These are phyloP conservation scores for Aspergillus hiratsukae DNA, from an alignment of 2,329 filamentous ascomycete genomes.

Conservation along the genomic window DNA sequence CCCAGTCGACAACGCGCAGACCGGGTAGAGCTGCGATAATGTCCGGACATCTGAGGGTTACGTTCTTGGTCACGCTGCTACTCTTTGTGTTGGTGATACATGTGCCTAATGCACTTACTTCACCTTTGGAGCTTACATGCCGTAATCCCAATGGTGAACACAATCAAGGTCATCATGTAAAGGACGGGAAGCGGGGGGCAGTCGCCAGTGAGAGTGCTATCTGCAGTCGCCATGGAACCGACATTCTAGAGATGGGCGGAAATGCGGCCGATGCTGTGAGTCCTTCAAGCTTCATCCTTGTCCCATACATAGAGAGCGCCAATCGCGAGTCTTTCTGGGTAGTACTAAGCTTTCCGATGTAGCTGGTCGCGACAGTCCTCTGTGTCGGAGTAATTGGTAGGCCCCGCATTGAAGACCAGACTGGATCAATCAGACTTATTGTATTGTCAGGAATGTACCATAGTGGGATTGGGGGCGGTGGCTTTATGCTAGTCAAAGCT, in stretches of 20 bases:
- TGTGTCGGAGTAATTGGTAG: conserved; percentile 67
- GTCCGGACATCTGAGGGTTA: conserved; percentile 13
- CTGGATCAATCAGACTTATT: not conserved
- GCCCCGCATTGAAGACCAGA: conserved; percentile 7
- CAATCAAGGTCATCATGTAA: conserved; percentile 26
- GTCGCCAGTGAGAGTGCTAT: conserved; percentile 66
- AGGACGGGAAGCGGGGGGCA: conserved; percentile 49
- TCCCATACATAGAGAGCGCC: not conserved
- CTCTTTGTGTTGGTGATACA: conserved; percentile 19
- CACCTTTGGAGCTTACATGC: conserved; percentile 15
- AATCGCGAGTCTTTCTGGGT: conserved; percentile 4
- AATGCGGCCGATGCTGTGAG: conserved; percentile 69
- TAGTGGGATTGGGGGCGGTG: conserved; percentile 78
- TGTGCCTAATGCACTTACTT: conserved; percentile 19
- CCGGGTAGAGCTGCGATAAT: conserved; percentile 7
- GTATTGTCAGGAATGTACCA: conserved; percentile 62
- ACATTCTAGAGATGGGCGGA: conserved; percentile 58
- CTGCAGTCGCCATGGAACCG: conserved; percentile 65
- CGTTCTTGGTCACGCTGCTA: conserved; percentile 15
- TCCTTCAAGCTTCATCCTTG: conserved; percentile 5
- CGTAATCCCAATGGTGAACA: not conserved
- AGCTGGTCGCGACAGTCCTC: conserved; percentile 67
- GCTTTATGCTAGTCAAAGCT: conserved; percentile 77
- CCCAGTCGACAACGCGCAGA: not conserved
- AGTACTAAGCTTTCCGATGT: not conserved